Evolutionary conservation across 371 early-diverging fungal genomes (phyloP), one percentile per base, ranked within the genome.

Genomic region (Apophysomyces sp.): DNA sequence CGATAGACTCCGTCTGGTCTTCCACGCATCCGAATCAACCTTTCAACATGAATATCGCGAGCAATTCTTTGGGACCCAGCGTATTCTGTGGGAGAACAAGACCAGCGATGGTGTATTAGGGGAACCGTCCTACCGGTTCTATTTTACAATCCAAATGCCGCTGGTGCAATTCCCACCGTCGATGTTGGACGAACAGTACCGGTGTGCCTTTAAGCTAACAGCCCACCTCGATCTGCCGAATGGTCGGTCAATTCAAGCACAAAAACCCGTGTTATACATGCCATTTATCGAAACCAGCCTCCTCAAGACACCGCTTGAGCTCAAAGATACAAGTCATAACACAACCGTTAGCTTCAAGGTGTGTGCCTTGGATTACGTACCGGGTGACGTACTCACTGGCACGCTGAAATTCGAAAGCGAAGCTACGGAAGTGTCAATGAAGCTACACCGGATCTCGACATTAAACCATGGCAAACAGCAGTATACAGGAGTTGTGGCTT

Each of bases 121-220:
- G 54, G 61, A 57, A 15, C 44, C 60, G 18, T 62, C 51, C 31
- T 63, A 66, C 11, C 65, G 60, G 11, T 71, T 71, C 52, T 73
- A 66, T 7, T 78, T 78, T 27, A 73, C 73, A 4, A 71, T 78
- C 9, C 78, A 78, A 39, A 65, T 78, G 66, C 75, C 78, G 5
- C 63, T 71, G 67, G 63, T 71, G 3, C 73, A 78, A 44, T 78
- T 68, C 37, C 78, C 75, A 1, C 78, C 78, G 5, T 64, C 73
- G 1, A 66, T 70, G 31, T 71, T 68, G 2, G 60, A 69, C 8
- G 30, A 57, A 12, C 52, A 16, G 9, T 63, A 72, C 30, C 62
- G 70, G 24, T 72, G 75, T 44, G 58, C 53, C 16, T 78, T 74
- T 52, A 51, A 60, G 37, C 58, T 77, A 26, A 66, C 64, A 24